Evolutionary conservation across 2,329 filamentous ascomycete genomes (phyloP).

Genomic region (Anthostomella pinea): DNA sequence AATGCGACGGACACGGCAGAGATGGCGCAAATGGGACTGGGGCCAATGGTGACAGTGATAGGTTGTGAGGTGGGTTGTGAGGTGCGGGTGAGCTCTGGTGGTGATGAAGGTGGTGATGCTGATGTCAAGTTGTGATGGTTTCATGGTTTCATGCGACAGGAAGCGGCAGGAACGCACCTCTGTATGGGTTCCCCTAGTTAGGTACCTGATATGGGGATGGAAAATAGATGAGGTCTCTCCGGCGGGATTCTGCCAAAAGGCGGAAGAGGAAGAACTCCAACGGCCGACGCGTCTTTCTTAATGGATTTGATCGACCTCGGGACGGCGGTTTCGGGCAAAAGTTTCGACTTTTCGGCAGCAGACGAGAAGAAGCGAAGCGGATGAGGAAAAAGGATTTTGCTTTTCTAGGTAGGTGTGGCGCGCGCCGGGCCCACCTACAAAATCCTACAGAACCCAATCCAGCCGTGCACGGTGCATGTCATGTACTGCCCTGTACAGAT

Average conservation of each 20-base stretch:
- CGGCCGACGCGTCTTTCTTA: slow-evolving; percentile 19
- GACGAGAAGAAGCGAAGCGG: slow-evolving; percentile 4
- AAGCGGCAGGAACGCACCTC: slow-evolving; percentile 8
- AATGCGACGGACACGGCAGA: too few species aligned
- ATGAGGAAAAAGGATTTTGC: slow-evolving; percentile 32
- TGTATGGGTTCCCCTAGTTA: slow-evolving; percentile 14
- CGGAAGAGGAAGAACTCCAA: slow-evolving; percentile 30
- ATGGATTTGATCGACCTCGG: slow-evolving; percentile 3
- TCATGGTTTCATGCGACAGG: not conserved
- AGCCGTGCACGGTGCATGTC: too few species aligned
- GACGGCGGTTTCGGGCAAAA: slow-evolving; percentile 17
- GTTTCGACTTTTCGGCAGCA: slow-evolving; percentile 10
- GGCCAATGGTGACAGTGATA: too few species aligned
- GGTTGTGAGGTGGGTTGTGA: too few species aligned
- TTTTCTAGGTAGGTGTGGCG: too few species aligned
- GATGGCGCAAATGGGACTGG: too few species aligned
- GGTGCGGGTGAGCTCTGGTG: too few species aligned
- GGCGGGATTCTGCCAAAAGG: slow-evolving; percentile 20
- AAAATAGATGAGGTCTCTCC: slow-evolving; percentile 27
- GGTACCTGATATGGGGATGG: slow-evolving; percentile 24
- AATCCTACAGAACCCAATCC: too few species aligned
- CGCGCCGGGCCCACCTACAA: not conserved
- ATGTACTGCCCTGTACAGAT: too few species aligned
- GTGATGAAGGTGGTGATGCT: too few species aligned
- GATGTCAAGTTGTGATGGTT: too few species aligned